Conservation (phyloP, 2,329 filamentous ascomycete species). For the Fusarium domesticum region DNA sequence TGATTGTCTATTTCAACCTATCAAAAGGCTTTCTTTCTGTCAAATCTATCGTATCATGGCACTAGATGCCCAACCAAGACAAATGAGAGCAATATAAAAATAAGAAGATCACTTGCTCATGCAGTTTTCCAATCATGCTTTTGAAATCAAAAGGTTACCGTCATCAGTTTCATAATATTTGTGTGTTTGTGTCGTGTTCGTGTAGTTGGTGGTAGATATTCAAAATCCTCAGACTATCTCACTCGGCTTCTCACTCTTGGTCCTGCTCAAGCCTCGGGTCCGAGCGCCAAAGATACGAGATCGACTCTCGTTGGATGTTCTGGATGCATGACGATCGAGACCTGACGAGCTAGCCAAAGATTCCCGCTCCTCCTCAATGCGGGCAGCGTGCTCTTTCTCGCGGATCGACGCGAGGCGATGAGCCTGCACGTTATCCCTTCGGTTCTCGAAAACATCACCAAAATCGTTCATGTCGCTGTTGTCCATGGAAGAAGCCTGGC, state of each 20-base stretch:
- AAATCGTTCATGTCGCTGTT: slow-evolving; percentile 40
- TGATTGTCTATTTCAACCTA: too few species aligned
- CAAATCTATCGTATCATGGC: slow-evolving; percentile 2
- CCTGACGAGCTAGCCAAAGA: slow-evolving; percentile 30
- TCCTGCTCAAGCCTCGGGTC: slow-evolving; percentile 29
- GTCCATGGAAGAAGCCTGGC: slow-evolving; percentile 25
- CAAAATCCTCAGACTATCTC: slow-evolving; percentile 28
- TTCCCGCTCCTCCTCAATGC: slow-evolving; percentile 27
- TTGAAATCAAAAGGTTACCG: slow-evolving; percentile 12
- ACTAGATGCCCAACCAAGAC: slow-evolving; percentile 7
- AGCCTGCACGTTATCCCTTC: slow-evolving; percentile 36
- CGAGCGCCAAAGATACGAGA: slow-evolving; percentile 27
- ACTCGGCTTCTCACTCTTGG: slow-evolving; percentile 25
- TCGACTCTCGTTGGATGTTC: slow-evolving; percentile 27
- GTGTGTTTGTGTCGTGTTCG: background rate
- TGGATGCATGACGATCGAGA: slow-evolving; percentile 21
- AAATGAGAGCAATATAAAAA: background rate
- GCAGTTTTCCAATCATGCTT: slow-evolving; percentile 10
- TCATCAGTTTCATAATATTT: slow-evolving; percentile 18
- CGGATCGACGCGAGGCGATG: slow-evolving; percentile 38
- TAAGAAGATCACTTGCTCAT: slow-evolving; percentile 10
- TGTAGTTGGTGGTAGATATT: background rate
- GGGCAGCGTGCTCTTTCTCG: slow-evolving; percentile 36
- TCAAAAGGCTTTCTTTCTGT: too few species aligned
- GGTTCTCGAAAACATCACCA: slow-evolving; percentile 46